Percentiles rank a stretch among this genome's conserved stretches.
Evolutionary conservation across 202 grass and related monocot species (phyloP).

Genomic region (Tripidium arundinaceum): DNA sequence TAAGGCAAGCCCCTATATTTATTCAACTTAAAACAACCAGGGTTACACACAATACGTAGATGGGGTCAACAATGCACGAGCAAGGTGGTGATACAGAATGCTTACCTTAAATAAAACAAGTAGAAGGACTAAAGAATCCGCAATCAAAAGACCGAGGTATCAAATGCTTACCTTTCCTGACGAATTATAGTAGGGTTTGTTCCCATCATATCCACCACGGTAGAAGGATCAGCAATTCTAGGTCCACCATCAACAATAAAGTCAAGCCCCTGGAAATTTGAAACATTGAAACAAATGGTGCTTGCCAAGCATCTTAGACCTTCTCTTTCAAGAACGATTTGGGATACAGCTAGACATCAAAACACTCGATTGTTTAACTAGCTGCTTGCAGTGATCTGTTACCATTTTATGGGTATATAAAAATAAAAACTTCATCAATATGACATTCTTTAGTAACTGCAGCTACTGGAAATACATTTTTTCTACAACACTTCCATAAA

Average conservation of each 20-base stretch:
- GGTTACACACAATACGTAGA: neutral
- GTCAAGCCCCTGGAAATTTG: slow-evolving; percentile 73
- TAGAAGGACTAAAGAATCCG: neutral
- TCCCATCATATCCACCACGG: slow-evolving; percentile 91
- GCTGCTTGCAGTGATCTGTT: neutral
- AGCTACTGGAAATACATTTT: neutral
- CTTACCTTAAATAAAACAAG: neutral
- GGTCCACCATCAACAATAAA: slow-evolving; percentile 88
- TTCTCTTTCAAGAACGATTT: neutral
- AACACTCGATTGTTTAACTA: neutral
- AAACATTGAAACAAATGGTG: too few species aligned
- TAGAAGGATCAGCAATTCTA: slow-evolving; percentile 87
- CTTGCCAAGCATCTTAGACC: neutral
- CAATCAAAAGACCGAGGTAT: neutral
- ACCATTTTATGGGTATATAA: too few species aligned
- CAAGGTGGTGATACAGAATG: neutral
- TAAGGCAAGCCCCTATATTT: neutral
- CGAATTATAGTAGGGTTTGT: slow-evolving; percentile 69
- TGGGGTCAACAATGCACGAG: neutral
- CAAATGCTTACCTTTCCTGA: slow-evolving; percentile 55
- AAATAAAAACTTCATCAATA: neutral
- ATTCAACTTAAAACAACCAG: neutral
- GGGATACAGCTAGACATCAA: too few species aligned
- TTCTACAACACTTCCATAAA: neutral
- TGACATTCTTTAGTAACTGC: neutral